Conservation (phyloP, 176 grass and related monocot species). For the Avena insularis region DNA sequence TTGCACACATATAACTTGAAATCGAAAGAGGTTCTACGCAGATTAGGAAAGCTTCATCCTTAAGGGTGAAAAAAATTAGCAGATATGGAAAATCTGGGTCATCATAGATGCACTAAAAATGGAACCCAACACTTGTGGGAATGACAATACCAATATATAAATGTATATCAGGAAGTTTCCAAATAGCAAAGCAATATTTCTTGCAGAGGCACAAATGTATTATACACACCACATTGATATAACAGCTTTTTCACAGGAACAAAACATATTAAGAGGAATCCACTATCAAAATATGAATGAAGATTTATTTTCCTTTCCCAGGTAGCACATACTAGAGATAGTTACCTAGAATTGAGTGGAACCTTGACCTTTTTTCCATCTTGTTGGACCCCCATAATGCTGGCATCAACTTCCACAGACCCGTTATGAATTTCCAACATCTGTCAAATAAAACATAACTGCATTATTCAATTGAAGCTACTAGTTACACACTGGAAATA, state of each 20-base stretch:
- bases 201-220: background rate
- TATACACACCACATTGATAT: constrained; percentile 1
- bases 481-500: background rate
- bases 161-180: background rate
- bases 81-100: background rate
- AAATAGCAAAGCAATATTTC: constrained; percentile 8
- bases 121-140: background rate
- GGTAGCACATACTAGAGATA: constrained; percentile 14
- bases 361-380: constrained; percentile 88
- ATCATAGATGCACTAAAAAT: constrained; percentile 13
- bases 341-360: constrained; percentile 92
- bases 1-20: constrained; percentile 15
- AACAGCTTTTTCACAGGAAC: constrained; percentile 1
- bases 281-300: no score
- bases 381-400: constrained; percentile 83
- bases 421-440: constrained; percentile 93
- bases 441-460: constrained; percentile 49
- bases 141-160: background rate
- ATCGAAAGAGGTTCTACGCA: background rate
- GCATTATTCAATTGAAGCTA: background rate
- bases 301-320: background rate
- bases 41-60: background rate
- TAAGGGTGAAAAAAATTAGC: background rate
- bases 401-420: constrained; percentile 85
- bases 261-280: background rate